A percentile compares a stretch with the other conserved stretches of the same genome.
phyloP scores from a whole-genome alignment of 1,284 basidiomycete genomes.

The Ustilago vetiveriae region DNA sequence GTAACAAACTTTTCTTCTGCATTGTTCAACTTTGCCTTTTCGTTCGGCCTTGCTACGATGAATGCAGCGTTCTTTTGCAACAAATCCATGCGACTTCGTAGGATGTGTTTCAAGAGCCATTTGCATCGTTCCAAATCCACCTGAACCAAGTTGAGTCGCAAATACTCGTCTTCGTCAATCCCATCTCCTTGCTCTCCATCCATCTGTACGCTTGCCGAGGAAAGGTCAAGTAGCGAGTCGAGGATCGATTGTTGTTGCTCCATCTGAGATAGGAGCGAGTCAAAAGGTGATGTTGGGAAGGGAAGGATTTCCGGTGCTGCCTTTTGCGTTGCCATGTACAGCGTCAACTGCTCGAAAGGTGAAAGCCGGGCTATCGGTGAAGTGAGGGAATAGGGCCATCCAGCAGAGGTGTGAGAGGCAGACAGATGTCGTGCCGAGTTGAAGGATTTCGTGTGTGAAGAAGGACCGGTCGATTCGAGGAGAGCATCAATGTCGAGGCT shows the following conservation, averaged over 20 bases:
- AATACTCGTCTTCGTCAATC: constrained; percentile 59
- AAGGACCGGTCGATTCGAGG: background rate
- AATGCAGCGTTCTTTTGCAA: constrained; percentile 52
- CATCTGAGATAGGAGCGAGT: constrained; percentile 33
- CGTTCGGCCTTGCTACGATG: constrained; percentile 14
- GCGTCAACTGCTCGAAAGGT: constrained; percentile 32
- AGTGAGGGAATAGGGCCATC: constrained; percentile 22
- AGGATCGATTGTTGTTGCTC: constrained; percentile 59
- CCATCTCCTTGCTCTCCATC: background rate
- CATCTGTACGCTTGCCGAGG: background rate
- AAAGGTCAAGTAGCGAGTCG: constrained; percentile 37
- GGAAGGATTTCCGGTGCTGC: constrained; percentile 37
- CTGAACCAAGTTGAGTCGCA: constrained; percentile 62
- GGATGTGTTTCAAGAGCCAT: constrained; percentile 59
- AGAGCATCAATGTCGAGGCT: constrained; percentile 35
- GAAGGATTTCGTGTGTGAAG: background rate
- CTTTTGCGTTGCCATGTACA: constrained; percentile 30
- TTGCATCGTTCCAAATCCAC: constrained; percentile 62
- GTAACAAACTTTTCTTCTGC: constrained; percentile 48
- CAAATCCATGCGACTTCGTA: constrained; percentile 52
- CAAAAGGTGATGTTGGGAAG: constrained; percentile 28
- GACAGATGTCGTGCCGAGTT: background rate
- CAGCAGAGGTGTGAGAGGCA: background rate
- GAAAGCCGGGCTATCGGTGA: constrained; percentile 4
- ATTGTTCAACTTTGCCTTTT: constrained; percentile 42